Percentiles rank a stretch among this genome's conserved stretches.
phyloP scores from a whole-genome alignment of 1,284 basidiomycete species.

The Leccinum insolens region DNA sequence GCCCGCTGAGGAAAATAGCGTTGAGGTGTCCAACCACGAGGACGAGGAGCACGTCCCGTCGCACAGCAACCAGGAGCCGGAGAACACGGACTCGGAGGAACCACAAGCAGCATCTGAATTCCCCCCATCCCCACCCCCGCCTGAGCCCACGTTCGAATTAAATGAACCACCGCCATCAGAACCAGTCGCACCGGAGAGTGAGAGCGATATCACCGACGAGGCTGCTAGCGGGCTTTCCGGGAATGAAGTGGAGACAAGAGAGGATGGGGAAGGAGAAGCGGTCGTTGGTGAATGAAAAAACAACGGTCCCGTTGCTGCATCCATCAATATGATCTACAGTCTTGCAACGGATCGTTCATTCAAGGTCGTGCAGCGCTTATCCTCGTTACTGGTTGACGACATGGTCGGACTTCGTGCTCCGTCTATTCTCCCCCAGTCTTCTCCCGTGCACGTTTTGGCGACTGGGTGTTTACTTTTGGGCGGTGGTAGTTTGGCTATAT shows the following conservation, averaged over 20 bases:
- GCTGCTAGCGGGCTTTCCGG: conserved; percentile 18
- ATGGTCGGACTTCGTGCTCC: conserved; percentile 16
- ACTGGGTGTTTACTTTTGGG: conserved; percentile 1
- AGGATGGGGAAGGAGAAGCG: conserved; percentile 21
- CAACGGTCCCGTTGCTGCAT: conserved; percentile 23
- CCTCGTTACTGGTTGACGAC: conserved; percentile 21
- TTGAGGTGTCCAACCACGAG: conserved; percentile 7
- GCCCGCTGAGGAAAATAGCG: conserved; percentile 7
- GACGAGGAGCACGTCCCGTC: conserved; percentile 3
- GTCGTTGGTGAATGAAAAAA: conserved; percentile 11
- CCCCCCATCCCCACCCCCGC: not conserved
- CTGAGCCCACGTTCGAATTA: conserved; percentile 27
- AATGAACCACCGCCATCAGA: conserved; percentile 35
- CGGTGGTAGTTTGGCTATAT: conserved; percentile 4
- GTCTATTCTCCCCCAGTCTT: conserved; percentile 15
- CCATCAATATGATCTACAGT: not conserved
- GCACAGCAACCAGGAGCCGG: conserved; percentile 6
- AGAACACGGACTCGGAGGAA: conserved; percentile 8
- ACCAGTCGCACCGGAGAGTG: conserved; percentile 34
- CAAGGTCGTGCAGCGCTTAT: not conserved
- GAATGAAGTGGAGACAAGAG: conserved; percentile 19
- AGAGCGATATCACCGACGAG: conserved; percentile 40
- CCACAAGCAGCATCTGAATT: conserved; percentile 15
- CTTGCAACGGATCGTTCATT: not conserved
- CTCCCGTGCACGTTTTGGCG: not conserved